Conservation (phyloP, 1,139 yeast genomes). For the Magnusiomyces suaveolens region DNA sequence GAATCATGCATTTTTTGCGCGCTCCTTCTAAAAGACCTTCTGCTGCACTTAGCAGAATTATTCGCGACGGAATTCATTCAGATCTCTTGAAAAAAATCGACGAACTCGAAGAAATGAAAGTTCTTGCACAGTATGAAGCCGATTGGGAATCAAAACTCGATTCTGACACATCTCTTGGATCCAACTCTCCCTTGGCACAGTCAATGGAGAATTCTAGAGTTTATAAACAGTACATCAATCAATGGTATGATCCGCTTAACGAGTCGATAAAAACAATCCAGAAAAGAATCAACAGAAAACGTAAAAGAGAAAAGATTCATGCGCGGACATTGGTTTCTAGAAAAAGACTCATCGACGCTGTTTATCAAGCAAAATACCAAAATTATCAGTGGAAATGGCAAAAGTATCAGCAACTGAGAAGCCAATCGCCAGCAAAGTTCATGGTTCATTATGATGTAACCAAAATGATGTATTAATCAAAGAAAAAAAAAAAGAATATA, state of each 20-base stretch:
- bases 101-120: conserved; percentile 5
- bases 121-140: conserved; percentile 8
- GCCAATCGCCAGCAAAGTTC: not conserved
- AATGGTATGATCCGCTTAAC: conserved; percentile 8
- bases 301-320: conserved; percentile 3
- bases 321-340: conserved; percentile 1
- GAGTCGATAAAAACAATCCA: not conserved
- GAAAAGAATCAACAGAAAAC: not conserved
- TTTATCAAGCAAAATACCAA: conserved; percentile 3
- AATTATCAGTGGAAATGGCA: conserved; percentile 7
- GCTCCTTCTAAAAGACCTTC: conserved; percentile 4
- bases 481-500: not conserved
- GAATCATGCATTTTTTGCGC: conserved; percentile 11
- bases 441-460: conserved; percentile 3
- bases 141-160: conserved; percentile 9
- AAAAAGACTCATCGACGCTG: conserved; percentile 6
- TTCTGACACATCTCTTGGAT: not conserved
- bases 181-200: not conserved
- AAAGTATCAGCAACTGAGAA: not conserved
- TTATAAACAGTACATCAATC: not conserved
- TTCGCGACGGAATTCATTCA: conserved; percentile 8
- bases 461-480: not conserved
- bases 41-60: conserved; percentile 1
- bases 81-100: conserved; percentile 3
- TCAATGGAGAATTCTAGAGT: not conserved